Evolutionary conservation across 345 rosid species (phyloP), one percentile per base, ranked within the genome.

Genomic region (Eutrema yunnanense): DNA sequence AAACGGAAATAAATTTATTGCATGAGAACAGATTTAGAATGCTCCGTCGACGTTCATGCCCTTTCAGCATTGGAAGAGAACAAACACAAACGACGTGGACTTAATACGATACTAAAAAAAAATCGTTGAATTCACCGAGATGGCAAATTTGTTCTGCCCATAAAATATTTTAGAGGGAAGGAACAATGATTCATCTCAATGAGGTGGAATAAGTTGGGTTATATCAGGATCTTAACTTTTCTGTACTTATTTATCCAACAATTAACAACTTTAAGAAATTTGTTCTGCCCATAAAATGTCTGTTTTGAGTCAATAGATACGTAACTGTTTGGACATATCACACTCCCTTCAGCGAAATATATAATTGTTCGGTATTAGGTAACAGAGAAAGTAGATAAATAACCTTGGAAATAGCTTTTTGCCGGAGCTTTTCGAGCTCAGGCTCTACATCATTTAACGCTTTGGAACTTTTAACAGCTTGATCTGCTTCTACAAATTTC

Each of bases 371-470:
- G 19, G 46, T 61, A 42, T 41, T 54, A 69, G 2, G 59, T 22
- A 44, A 64, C 29, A 47, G 34, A 74, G 52, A 59, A 40, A 36
- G 52, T 32, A 61, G 78, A 61, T 62, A 33, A 62, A 65, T 62
- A 62, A 95, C 99, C 98, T 92, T 95, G 12, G 98, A 84, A 78
- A 95, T 89, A 61, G 98, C 96, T 82, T 90, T 95, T 76, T 92
- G 97, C 72, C 98, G 82, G 36, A 95, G 91, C 83, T 90, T 92
- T 82, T 92, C 98, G 67, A 95, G 98, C 84, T 95, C 99, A 16
- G 97, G 99, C 59, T 90, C 92, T 71, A 95, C 97, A 79, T 95
- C 99, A 82, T 87, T 95, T 47, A 95, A 84, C 47, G 98, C 96
- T 82, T 90, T 92, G 58, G 99, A 87, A 63, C 84, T 81, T 79